Conservation (phyloP, 2,329 filamentous ascomycete genomes). For the Aspergillus quadricinctus region DNA sequence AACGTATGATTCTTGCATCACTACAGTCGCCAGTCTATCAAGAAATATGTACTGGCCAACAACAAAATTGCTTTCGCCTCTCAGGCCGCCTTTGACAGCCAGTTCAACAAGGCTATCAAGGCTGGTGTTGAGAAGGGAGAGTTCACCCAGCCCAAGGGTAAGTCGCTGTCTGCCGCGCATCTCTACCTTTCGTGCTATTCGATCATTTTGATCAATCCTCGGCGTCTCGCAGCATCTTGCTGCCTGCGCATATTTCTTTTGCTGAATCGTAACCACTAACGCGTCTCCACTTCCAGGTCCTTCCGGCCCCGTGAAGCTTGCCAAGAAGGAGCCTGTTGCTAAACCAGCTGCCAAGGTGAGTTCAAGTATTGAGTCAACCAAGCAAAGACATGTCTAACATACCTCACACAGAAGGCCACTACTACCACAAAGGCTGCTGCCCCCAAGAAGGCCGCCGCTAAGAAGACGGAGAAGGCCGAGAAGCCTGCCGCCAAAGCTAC, state of each 20-base stretch:
- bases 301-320: slow-evolving; percentile 88
- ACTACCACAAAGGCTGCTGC: slow-evolving; percentile 29
- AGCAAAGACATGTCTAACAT: background rate
- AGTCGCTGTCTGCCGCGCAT: slow-evolving; percentile 28
- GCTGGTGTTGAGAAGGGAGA: slow-evolving; percentile 79
- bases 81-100: slow-evolving; percentile 60
- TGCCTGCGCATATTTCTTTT: slow-evolving; percentile 4
- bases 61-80: slow-evolving; percentile 58
- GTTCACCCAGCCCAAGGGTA: slow-evolving; percentile 89
- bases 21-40: slow-evolving; percentile 64
- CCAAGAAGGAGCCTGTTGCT: slow-evolving; percentile 62
- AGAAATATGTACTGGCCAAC: slow-evolving; percentile 71
- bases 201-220: background rate
- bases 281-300: slow-evolving; percentile 52
- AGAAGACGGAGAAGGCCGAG: slow-evolving; percentile 48
- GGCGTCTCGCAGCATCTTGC: background rate
- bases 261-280: slow-evolving; percentile 21
- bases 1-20: slow-evolving; percentile 21
- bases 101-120: slow-evolving; percentile 83
- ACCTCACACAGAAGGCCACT: slow-evolving; percentile 41
- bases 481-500: slow-evolving; percentile 44
- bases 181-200: background rate
- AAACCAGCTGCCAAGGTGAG: slow-evolving; percentile 41
- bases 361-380: background rate
- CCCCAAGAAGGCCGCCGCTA: slow-evolving; percentile 33